Base-by-base conservation (phyloP, 805 yeast genomes). In the Torulaspora indica region DNA sequence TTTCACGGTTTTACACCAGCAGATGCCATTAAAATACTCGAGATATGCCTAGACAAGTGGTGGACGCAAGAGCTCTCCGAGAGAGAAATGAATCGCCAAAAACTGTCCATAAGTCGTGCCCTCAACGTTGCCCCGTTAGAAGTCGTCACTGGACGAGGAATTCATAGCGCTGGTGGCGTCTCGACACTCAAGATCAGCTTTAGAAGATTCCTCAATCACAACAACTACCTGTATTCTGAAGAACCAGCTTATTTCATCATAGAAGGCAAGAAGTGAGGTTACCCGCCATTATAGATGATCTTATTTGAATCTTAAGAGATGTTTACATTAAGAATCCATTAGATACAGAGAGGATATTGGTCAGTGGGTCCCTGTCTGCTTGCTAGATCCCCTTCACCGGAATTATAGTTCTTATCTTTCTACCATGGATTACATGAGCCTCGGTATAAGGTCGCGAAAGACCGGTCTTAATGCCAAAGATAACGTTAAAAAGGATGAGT, bases 91-190 rank as follows among this genome's bases (percentile, higher is more conserved):
- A 42, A 57, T 17, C 78, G 78, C 0, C 68, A 62, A 4, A 55
- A 61, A 4, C 48, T 58, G 2, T 62, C 57, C 41, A 34, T 45
- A 35, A 46, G 64, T 0, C 61, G 59, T 23, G 80, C 73, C 0
- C 44, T 54, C 8, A 67, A 69, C 57, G 70, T 76, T 1, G 67
- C 61, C 1, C 75, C 77, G 0, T 54, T 82, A 6, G 57, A 47
- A 1, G 63, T 84, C 0, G 63, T 83, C 9, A 82, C 91, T 0
- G 91, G 93, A 0, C 63, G 86, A 50, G 93, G 93, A 0, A 54
- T 80, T 5, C 93, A 85, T 59, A 80, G 86, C 36, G 68, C 58
- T 1, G 77, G 75, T 4, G 86, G 88, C 0, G 56, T 66, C 1
- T 69, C 84, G 1, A 73, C 67, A 46, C 70, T 84, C 13, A 70